Evolutionary conservation across 139 green algal species (phyloP), one percentile per base, ranked within the genome.

Genomic region (Deuterostichococcus epilithicus): DNA sequence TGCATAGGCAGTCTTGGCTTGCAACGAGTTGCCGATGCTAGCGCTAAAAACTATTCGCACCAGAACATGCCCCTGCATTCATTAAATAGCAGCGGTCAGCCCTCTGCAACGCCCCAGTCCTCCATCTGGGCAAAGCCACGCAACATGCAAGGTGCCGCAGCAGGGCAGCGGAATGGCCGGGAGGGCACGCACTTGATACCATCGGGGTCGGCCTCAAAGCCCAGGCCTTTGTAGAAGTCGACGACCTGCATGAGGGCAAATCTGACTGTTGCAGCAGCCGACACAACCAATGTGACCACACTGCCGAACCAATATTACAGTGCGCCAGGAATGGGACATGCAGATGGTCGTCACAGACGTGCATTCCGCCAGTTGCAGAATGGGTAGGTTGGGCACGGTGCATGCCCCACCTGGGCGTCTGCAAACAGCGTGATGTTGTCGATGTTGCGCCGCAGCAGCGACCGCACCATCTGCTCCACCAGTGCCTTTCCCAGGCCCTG

Each of bases 391-490:
- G n/a, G n/a, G n/a, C n/a, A n/a, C n/a, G n/a, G 15, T 37, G 60
- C n/a, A 34, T 15, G 10, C 10, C 8, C 88, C 73, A 63, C 52
- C 52, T 96, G 89, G 4, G 84, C 77, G 67, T 99, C 95, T 0
- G 95, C 95, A 86, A 99, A 99, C 8, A 99, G 85, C 5, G 94
- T 97, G 84, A 99, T 98, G 89, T 98, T 99, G 63, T 77, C 86
- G 63, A 99, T 98, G 73, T 98, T 94, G 22, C 84, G 75, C 34
- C 88, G 86, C 75, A 97, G 79, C 78, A 98, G 82, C 28, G 96
- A 80, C 33, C 89, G 75, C 70, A 95, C 87, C 87, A 96, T 95
- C 58, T 96, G 86, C 85, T 97, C 91, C 80, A 99, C 91, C 8
- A 99, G 83, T 0, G 93, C 92, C 80, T 97, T 97, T 58, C 95